A percentile compares a stretch with the other conserved stretches of the same genome.
These are phyloP conservation scores for Pythium pyrilobum DNA, from an alignment of 352 stramenopile genomes.

Conservation along the genomic window DNA sequence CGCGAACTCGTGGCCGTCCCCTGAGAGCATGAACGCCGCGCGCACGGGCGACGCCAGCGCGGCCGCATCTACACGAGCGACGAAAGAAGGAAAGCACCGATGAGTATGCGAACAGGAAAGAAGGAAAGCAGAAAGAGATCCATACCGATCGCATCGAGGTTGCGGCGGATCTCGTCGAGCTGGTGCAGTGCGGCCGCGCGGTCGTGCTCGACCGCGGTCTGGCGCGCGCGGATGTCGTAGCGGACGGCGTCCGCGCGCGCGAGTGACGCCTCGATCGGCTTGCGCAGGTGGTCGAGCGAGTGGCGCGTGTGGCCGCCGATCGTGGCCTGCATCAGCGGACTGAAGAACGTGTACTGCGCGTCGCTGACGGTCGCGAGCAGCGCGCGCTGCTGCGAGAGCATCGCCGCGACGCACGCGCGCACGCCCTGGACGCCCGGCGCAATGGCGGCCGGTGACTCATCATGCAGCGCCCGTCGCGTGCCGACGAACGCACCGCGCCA, in stretches of 20 bases:
- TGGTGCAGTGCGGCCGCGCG: slow-evolving; percentile 42
- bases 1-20: slow-evolving; percentile 57
- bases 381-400: slow-evolving; percentile 58
- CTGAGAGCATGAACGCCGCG: slow-evolving; percentile 75
- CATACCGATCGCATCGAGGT: slow-evolving; percentile 26
- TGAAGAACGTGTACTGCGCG: slow-evolving; percentile 59
- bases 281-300: slow-evolving; percentile 73
- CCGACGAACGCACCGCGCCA: too few species aligned
- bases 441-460: too few species aligned
- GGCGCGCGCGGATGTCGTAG: slow-evolving; percentile 69
- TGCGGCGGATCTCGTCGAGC: slow-evolving; percentile 43
- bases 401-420: slow-evolving; percentile 40
- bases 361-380: slow-evolving; percentile 49
- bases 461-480: too few species aligned
- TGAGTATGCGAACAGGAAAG: not conserved
- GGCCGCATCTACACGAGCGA: not conserved
- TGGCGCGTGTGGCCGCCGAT: slow-evolving; percentile 76
- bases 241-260: slow-evolving; percentile 19
- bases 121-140: not conserved
- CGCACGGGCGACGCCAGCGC: slow-evolving; percentile 26
- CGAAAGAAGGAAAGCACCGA: not conserved
- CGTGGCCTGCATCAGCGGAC: slow-evolving; percentile 49
- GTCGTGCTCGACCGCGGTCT: slow-evolving; percentile 63
- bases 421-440: slow-evolving; percentile 14
- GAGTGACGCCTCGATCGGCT: slow-evolving; percentile 44